Percentiles rank a stretch among this genome's conserved stretches.
phyloP scores from a whole-genome alignment of 2,329 filamentous ascomycete species.

The Claviceps spartinae region DNA sequence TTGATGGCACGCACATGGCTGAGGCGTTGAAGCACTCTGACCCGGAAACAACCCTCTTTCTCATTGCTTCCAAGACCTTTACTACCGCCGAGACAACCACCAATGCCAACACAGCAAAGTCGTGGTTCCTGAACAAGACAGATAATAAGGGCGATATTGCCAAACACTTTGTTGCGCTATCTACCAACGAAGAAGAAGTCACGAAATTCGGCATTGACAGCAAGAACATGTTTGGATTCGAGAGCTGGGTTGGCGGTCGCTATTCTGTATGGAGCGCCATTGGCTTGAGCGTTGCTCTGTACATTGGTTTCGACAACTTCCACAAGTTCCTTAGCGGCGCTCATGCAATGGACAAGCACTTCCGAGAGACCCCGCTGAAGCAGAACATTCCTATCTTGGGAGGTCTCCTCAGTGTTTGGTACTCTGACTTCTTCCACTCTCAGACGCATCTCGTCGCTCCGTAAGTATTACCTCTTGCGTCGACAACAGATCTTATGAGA shows the following conservation, averaged over 20 bases:
- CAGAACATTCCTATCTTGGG: slow-evolving; percentile 91
- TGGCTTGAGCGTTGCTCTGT: slow-evolving; percentile 82
- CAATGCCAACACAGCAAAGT: slow-evolving; percentile 94
- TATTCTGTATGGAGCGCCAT: slow-evolving; percentile 99
- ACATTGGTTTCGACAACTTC: slow-evolving; percentile 97
- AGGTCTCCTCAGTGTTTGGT: slow-evolving; percentile 93
- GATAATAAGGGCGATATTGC: slow-evolving; percentile 72
- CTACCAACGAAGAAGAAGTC: slow-evolving; percentile 89
- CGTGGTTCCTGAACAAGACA: slow-evolving; percentile 83
- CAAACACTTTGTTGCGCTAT: slow-evolving; percentile 97
- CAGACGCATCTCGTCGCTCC: slow-evolving; percentile 96
- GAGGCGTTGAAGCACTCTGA: slow-evolving; percentile 82
- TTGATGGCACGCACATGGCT: slow-evolving; percentile 94
- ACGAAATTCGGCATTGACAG: slow-evolving; percentile 97
- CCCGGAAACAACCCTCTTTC: slow-evolving; percentile 96
- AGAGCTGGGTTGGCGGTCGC: slow-evolving; percentile 94
- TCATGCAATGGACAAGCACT: slow-evolving; percentile 97
- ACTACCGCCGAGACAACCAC: slow-evolving; percentile 95
- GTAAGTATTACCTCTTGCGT: slow-evolving; percentile 35
- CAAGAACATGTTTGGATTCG: slow-evolving; percentile 99
- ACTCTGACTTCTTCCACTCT: slow-evolving; percentile 96
- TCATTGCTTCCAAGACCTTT: slow-evolving; percentile 98
- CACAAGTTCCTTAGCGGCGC: slow-evolving; percentile 88
- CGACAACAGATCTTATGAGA: not conserved
- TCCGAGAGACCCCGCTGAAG: slow-evolving; percentile 77